These are phyloP conservation scores for Monosporascus cannonballus DNA, from an alignment of 2,329 filamentous ascomycete genomes.

Conservation along the genomic window DNA sequence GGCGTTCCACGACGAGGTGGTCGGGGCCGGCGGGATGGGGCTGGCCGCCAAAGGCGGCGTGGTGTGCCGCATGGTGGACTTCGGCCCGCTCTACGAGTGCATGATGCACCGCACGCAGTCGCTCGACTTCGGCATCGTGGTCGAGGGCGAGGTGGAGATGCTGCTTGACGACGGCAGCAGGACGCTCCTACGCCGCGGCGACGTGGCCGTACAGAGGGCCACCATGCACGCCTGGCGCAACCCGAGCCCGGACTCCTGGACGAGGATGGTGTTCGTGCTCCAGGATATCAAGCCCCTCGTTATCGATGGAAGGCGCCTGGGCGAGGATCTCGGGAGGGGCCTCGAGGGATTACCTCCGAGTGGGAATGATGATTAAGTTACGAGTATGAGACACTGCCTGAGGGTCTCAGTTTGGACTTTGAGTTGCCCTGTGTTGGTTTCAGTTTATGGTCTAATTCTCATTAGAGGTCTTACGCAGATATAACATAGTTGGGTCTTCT, in stretches of 20 bases:
- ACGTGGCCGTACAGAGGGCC: conserved; percentile 49
- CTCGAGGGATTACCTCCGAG: conserved; percentile 19
- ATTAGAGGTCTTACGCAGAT: too few species aligned
- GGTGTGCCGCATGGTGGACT: conserved; percentile 42
- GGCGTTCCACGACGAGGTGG: conserved; percentile 26
- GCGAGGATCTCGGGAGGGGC: conserved; percentile 21
- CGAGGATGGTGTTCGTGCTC: conserved; percentile 35
- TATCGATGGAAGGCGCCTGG: conserved; percentile 19
- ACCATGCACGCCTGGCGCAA: conserved; percentile 52
- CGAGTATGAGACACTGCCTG: too few species aligned
- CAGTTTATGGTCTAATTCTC: too few species aligned
- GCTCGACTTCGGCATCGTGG: conserved; percentile 48
- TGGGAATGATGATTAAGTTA: conserved; percentile 16
- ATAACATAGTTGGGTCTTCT: too few species aligned
- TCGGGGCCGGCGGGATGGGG: conserved; percentile 31
- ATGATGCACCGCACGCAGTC: conserved; percentile 48
- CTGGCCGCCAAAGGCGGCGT: conserved; percentile 26
- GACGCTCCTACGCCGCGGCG: conserved; percentile 40
- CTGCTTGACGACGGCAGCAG: conserved; percentile 45
- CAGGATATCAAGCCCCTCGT: conserved; percentile 28
- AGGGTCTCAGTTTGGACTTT: too few species aligned
- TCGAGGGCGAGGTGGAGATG: conserved; percentile 48
- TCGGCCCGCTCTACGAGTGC: conserved; percentile 34
- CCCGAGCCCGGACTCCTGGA: conserved; percentile 38
- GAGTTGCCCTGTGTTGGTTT: too few species aligned